phyloP scores from a whole-genome alignment of 1,284 basidiomycete species.

The Vanrija sp. region DNA sequence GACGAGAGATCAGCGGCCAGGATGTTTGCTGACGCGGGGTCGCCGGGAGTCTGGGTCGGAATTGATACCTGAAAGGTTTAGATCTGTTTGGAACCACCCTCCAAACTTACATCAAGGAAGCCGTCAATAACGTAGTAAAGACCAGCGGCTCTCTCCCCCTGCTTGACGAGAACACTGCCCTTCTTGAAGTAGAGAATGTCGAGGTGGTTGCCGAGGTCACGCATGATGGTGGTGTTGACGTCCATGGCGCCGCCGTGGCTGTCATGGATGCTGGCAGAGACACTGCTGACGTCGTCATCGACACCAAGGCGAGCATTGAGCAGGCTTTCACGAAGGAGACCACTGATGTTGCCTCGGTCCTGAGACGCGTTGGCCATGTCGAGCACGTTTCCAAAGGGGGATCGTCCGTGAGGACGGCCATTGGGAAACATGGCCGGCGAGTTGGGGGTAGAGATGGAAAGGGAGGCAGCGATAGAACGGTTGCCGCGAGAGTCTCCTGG shows the following conservation, averaged over 20 bases:
- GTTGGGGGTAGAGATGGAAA: slow-evolving; percentile 39
- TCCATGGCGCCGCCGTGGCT: slow-evolving; percentile 23
- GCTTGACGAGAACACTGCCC: slow-evolving; percentile 78
- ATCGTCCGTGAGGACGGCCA: slow-evolving; percentile 41
- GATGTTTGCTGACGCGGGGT: slow-evolving; percentile 9
- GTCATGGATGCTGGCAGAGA: slow-evolving; percentile 58
- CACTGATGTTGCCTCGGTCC: slow-evolving; percentile 58
- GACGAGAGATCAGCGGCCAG: slow-evolving; percentile 8
- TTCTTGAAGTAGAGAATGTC: slow-evolving; percentile 91
- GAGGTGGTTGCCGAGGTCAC: slow-evolving; percentile 85
- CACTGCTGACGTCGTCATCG: slow-evolving; percentile 55
- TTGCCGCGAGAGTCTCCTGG: slow-evolving; percentile 11
- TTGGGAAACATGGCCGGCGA: slow-evolving; percentile 45
- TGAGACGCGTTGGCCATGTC: slow-evolving; percentile 57
- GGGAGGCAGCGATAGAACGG: slow-evolving; percentile 32
- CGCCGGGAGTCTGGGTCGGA: slow-evolving; percentile 14
- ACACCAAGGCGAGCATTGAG: slow-evolving; percentile 81
- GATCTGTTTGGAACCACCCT: not conserved
- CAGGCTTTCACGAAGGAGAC: slow-evolving; percentile 47
- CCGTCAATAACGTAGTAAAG: slow-evolving; percentile 98
- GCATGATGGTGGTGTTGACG: slow-evolving; percentile 43
- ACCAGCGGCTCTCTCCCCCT: slow-evolving; percentile 73
- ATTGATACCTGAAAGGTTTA: slow-evolving; percentile 17
- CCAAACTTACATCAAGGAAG: slow-evolving; percentile 72
- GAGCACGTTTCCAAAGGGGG: slow-evolving; percentile 81